Percentiles rank a stretch among this genome's conserved stretches.
Conservation (phyloP, 306 rosid genomes). For the Mucuna pruriens region DNA sequence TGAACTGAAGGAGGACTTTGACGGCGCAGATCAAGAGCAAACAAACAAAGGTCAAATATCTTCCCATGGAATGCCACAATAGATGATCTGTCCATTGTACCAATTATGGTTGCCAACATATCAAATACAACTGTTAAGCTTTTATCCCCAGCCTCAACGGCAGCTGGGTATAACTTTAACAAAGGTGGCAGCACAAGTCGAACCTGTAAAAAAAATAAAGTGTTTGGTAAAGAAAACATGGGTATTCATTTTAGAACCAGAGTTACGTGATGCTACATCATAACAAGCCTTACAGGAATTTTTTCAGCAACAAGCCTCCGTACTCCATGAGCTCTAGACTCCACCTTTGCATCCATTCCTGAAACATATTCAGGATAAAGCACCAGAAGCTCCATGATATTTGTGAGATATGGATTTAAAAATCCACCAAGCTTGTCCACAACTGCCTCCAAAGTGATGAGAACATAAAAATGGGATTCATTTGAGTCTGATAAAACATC, state of each 20-base stretch:
- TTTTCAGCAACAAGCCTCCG: constrained; percentile 74
- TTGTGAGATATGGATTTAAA: constrained; percentile 75
- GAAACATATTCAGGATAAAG: constrained; percentile 63
- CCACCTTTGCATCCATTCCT: constrained; percentile 63
- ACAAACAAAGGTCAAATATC: constrained; percentile 79
- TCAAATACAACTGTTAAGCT: constrained; percentile 72
- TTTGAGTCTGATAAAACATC: constrained; percentile 43
- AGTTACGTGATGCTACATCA: neutral
- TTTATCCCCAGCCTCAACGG: constrained; percentile 77
- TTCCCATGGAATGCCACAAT: constrained; percentile 65
- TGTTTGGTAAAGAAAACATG: constrained; percentile 17
- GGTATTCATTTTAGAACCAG: neutral
- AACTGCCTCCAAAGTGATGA: constrained; percentile 74
- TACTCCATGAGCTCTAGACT: constrained; percentile 61
- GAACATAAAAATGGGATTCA: constrained; percentile 65
- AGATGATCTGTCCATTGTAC: constrained; percentile 74
- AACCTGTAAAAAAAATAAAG: constrained; percentile 58
- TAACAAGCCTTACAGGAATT: constrained; percentile 71
- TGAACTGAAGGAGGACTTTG: constrained; percentile 65
- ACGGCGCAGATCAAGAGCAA: constrained; percentile 83
- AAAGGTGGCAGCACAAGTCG: constrained; percentile 83
- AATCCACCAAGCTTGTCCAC: constrained; percentile 87
- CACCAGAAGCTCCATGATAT: constrained; percentile 71
- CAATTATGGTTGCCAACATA: constrained; percentile 68
- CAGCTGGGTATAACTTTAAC: constrained; percentile 60